A percentile compares a stretch with the other conserved stretches of the same genome.
Evolutionary conservation across 2,329 filamentous ascomycete species (phyloP).

Genomic region (Drechslerella dactyloides): DNA sequence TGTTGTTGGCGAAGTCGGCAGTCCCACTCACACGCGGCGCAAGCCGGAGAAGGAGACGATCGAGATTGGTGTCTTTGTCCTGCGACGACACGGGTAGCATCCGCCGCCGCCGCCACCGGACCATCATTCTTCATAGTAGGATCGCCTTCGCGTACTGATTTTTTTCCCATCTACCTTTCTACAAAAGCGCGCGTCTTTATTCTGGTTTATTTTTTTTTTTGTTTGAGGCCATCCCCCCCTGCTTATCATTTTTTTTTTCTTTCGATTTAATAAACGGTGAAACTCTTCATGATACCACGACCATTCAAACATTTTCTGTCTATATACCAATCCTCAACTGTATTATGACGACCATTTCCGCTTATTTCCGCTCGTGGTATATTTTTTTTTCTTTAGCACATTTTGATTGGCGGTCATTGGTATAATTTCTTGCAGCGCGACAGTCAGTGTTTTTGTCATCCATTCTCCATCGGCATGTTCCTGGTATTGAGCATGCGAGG

Average conservation of each 20-base stretch:
- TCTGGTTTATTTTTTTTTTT: constrained; percentile 25
- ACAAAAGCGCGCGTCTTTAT: constrained; percentile 18
- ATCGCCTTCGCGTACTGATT: neutral
- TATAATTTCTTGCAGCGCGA: neutral
- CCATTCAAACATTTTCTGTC: constrained; percentile 23
- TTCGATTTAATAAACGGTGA: constrained; percentile 38
- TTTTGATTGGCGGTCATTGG: neutral
- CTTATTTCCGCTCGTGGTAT: neutral
- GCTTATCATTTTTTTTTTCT: constrained; percentile 6
- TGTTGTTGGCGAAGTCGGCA: constrained; percentile 52
- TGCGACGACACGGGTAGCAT: constrained; percentile 49
- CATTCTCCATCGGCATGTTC: neutral
- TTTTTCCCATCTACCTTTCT: constrained; percentile 13
- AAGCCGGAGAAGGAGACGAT: constrained; percentile 52
- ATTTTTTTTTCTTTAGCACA: neutral
- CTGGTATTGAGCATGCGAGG: neutral
- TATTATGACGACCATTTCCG: constrained; percentile 25
- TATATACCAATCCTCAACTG: constrained; percentile 30
- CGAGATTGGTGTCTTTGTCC: constrained; percentile 54
- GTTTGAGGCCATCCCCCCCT: constrained; percentile 10
- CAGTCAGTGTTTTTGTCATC: too few relatives aligned
- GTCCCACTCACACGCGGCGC: constrained; percentile 34
- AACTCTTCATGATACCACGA: constrained; percentile 41
- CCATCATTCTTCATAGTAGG: neutral
- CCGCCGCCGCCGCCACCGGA: neutral